Evolutionary conservation across 108 stramenopile genomes (phyloP).

Genomic region (Nitzschia inconspicua): DNA sequence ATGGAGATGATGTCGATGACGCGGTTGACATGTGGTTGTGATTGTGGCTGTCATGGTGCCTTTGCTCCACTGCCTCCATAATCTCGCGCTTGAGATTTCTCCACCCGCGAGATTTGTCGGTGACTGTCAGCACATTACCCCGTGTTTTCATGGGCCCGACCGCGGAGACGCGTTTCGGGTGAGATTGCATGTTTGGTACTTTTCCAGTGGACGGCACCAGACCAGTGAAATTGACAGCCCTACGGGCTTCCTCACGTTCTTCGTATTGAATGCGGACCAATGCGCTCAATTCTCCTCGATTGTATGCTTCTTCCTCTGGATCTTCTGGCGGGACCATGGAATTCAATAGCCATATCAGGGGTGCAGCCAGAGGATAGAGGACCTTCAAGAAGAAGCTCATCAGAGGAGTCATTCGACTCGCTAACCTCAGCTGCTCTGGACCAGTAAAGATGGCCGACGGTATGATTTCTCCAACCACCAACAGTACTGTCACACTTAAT

Average conservation of each 20-base stretch:
- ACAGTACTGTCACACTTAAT: constrained; percentile 74
- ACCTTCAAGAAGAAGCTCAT: constrained; percentile 56
- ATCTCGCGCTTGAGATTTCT: too few relatives aligned
- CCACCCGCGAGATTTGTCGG: too few relatives aligned
- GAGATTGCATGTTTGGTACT: too few relatives aligned
- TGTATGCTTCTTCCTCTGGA: constrained; percentile 35
- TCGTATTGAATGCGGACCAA: constrained; percentile 69
- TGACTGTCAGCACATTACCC: too few relatives aligned
- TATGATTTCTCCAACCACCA: constrained; percentile 84
- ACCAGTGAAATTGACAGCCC: background rate
- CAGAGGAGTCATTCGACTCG: constrained; percentile 57
- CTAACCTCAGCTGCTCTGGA: constrained; percentile 74
- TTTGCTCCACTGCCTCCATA: too few relatives aligned
- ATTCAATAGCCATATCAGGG: constrained; percentile 76
- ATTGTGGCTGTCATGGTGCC: too few relatives aligned
- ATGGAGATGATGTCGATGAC: too few relatives aligned
- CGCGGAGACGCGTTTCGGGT: too few relatives aligned
- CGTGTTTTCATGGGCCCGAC: too few relatives aligned
- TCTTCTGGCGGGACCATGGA: constrained; percentile 29
- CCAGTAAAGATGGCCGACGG: constrained; percentile 82
- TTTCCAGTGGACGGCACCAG: too few relatives aligned
- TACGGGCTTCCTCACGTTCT: constrained; percentile 46
- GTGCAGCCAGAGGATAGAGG: constrained; percentile 79
- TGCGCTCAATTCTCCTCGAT: constrained; percentile 61
- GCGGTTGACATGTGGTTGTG: too few relatives aligned